Conservation (phyloP, 805 yeast species). For the Pichia exigua region DNA sequence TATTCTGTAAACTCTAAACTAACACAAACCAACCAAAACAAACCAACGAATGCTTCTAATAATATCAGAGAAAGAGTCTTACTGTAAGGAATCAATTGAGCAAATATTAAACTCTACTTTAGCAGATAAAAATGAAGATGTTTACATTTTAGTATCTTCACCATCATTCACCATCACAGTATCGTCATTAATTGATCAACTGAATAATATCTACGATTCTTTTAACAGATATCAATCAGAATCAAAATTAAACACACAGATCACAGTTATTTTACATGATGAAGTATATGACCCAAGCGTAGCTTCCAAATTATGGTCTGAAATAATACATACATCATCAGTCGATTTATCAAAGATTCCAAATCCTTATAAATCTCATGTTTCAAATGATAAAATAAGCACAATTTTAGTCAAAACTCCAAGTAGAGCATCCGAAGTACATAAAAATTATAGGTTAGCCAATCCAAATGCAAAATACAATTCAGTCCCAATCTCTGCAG, state of each 20-base stretch:
- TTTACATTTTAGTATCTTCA: neutral
- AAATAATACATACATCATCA: neutral
- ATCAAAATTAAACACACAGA: neutral
- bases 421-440: neutral
- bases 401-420: neutral
- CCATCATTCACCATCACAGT: neutral
- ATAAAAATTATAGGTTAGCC: neutral
- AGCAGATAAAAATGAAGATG: neutral
- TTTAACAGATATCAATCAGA: neutral
- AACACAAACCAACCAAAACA: neutral
- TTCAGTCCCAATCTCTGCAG: slow-evolving; percentile 34
- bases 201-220: slow-evolving; percentile 2
- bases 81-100: neutral
- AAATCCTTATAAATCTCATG: neutral
- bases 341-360: neutral
- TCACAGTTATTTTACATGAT: slow-evolving; percentile 2
- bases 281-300: neutral
- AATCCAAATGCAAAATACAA: neutral
- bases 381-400: neutral
- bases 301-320: slow-evolving; percentile 2
- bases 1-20: no score
- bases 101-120: neutral
- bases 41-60: neutral
- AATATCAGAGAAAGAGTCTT: slow-evolving; percentile 1
- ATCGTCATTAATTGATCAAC: neutral